Base-by-base conservation (phyloP, 1,284 basidiomycete species). In the Apiotrichum laibachii region DNA sequence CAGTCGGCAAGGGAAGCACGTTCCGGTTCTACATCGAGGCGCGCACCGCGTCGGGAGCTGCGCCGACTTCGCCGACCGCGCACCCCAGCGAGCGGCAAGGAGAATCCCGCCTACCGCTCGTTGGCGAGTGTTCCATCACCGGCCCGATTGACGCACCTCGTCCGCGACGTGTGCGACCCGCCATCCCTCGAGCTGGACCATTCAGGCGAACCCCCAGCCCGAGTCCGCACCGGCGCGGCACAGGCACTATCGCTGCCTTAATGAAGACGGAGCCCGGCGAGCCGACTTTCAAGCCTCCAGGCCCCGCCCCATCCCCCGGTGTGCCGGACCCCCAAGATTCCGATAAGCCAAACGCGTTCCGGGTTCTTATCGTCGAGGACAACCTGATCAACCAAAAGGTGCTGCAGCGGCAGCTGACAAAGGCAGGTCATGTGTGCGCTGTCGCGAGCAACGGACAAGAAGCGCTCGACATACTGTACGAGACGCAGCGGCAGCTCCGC, bases 381-480 rank as follows among this genome's bases (percentile, higher is more conserved):
- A 79, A 79, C 53, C 54, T 72, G n/a, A 77, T 80, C 67, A 77
- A 76, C 49, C 76, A 75, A 55, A 74, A 70, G 13, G 70, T 79
- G 10, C 64, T 79, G 3, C 63, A 65, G 45, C 69, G 76, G 0
- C 77, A 78, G 53, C 63, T 80, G 18, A 60, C 60, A 19, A 72
- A 70, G 52, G 67, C 69, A 1, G 71, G 71, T 1, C 61, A 70
- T 31, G 61, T 55, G 12, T 70, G 68, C 22, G 65, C 67, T 39
- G 63, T 72, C 19, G 77, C 77, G 1, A 66, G 68, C 47, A 67
- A 78, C 59, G 78, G 77, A 1, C 64, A 68, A 8, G 72, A 77
- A 55, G 77, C 71, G 5, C 63, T 79, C 33, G 33, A 34, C 8
- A 19, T 15, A 6, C 21, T 43, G 19, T 18, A 56, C 54, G 48